Evolutionary conservation across 2,329 filamentous ascomycete species (phyloP).

Genomic region (Chlorencoelia australis): DNA sequence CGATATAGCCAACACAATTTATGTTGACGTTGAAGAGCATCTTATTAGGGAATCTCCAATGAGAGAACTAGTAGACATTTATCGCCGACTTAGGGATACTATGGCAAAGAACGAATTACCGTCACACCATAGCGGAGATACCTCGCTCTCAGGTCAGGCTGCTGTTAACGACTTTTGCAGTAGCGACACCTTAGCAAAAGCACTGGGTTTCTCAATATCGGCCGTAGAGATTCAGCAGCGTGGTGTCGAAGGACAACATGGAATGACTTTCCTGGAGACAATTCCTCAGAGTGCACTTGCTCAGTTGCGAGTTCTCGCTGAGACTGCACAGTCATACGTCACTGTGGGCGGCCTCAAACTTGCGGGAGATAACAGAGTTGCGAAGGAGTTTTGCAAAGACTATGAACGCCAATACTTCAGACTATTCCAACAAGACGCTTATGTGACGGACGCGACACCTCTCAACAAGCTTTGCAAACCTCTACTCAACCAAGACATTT

Average conservation of each 20-base stretch:
- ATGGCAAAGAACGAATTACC: constrained; percentile 44
- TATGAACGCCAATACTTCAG: constrained; percentile 65
- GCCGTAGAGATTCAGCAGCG: constrained; percentile 87
- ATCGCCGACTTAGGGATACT: constrained; percentile 50
- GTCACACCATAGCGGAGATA: constrained; percentile 31
- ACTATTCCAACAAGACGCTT: constrained; percentile 42
- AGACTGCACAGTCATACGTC: constrained; percentile 80
- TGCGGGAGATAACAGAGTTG: constrained; percentile 48
- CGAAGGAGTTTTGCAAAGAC: constrained; percentile 55
- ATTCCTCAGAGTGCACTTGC: constrained; percentile 77
- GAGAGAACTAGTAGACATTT: constrained; percentile 49
- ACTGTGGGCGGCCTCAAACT: constrained; percentile 61
- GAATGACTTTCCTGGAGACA: constrained; percentile 69
- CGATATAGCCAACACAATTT: constrained; percentile 17
- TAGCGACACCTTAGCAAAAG: constrained; percentile 51
- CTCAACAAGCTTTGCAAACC: constrained; percentile 31
- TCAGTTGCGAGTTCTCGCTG: constrained; percentile 77
- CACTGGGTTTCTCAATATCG: constrained; percentile 76
- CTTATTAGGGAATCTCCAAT: constrained; percentile 30
- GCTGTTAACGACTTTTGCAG: constrained; percentile 34
- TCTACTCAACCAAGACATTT: constrained; percentile 59
- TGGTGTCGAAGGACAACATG: constrained; percentile 64
- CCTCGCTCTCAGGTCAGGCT: background rate
- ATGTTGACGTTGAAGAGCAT: constrained; percentile 25
- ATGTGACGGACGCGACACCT: constrained; percentile 18